Conservation (phyloP, 2,329 filamentous ascomycete species). For the Endothia cerciana region DNA sequence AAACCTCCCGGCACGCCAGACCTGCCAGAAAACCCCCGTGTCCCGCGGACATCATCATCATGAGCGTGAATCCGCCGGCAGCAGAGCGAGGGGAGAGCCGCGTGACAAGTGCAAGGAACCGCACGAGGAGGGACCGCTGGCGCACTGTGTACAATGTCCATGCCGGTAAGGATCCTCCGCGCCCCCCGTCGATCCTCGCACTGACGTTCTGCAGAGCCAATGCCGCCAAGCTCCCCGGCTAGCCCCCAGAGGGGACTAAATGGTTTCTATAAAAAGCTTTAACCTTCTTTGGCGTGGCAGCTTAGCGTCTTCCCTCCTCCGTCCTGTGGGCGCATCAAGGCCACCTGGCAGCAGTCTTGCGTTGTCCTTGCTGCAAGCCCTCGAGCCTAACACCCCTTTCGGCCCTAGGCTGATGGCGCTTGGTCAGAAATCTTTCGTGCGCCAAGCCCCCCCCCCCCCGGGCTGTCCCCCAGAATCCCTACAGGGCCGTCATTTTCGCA, state of each 20-base stretch:
- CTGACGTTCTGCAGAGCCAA: conserved; percentile 21
- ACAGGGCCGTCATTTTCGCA: neutral
- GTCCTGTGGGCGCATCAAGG: conserved; percentile 1
- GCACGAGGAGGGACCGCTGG: neutral
- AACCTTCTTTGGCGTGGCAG: conserved; percentile 30
- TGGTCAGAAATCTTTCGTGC: conserved; percentile 8
- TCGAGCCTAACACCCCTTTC: neutral
- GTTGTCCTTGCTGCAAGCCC: conserved; percentile 2
- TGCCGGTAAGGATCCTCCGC: neutral
- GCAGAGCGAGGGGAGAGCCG: neutral
- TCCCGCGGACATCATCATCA: neutral
- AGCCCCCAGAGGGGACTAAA: conserved; percentile 10
- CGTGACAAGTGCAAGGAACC: neutral
- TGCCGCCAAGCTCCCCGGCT: conserved; percentile 18
- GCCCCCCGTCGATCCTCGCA: conserved; percentile 24
- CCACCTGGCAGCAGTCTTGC: conserved; percentile 3
- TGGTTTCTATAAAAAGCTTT: conserved; percentile 28
- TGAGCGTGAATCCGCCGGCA: neutral
- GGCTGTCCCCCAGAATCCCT: neutral
- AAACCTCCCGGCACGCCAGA: neutral
- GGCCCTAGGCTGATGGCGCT: conserved; percentile 17
- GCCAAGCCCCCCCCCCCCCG: neutral
- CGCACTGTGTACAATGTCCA: conserved; percentile 27
- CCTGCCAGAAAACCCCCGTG: neutral
- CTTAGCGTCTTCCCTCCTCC: conserved; percentile 19